Evolutionary conservation across 108 stramenopile genomes (phyloP).

Genomic region (Stephanodiscus triporus): DNA sequence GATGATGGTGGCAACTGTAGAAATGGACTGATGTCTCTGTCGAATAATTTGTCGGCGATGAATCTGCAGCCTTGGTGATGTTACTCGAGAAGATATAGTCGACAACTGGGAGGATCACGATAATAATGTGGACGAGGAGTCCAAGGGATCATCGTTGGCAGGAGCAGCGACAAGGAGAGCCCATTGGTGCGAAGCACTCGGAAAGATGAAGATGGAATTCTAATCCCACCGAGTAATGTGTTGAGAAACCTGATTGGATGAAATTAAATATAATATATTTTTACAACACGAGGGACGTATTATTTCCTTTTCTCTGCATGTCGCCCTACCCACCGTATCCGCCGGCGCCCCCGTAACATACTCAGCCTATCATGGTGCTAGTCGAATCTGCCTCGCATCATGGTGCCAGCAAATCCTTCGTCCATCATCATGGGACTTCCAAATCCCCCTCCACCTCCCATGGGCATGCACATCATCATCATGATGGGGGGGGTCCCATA

Average conservation of each 20-base stretch:
- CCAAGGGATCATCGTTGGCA: neutral
- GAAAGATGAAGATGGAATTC: slow-evolving; percentile 37
- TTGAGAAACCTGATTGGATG: slow-evolving; percentile 26
- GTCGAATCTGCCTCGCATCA: neutral
- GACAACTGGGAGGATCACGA: slow-evolving; percentile 28
- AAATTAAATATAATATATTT: neutral
- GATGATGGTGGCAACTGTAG: slow-evolving; percentile 1
- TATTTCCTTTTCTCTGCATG: too few species aligned
- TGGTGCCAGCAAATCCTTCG: too few species aligned
- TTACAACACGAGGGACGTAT: too few species aligned
- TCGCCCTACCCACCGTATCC: too few species aligned
- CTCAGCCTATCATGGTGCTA: neutral
- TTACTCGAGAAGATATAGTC: slow-evolving; percentile 13
- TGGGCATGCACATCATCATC: too few species aligned
- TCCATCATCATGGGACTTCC: too few species aligned
- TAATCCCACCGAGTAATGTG: slow-evolving; percentile 27
- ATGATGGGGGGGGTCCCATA: too few species aligned
- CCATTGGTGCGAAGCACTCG: slow-evolving; percentile 1
- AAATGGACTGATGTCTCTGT: slow-evolving; percentile 1
- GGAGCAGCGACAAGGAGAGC: neutral
- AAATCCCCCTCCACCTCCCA: too few species aligned
- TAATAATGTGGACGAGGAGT: neutral
- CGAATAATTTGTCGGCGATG: slow-evolving; percentile 6
- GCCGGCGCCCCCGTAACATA: neutral
- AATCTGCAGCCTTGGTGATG: neutral